A percentile compares a stretch with the other conserved stretches of the same genome.
phyloP scores from a whole-genome alignment of 306 rosid species.

The Lagenaria siceraria region DNA sequence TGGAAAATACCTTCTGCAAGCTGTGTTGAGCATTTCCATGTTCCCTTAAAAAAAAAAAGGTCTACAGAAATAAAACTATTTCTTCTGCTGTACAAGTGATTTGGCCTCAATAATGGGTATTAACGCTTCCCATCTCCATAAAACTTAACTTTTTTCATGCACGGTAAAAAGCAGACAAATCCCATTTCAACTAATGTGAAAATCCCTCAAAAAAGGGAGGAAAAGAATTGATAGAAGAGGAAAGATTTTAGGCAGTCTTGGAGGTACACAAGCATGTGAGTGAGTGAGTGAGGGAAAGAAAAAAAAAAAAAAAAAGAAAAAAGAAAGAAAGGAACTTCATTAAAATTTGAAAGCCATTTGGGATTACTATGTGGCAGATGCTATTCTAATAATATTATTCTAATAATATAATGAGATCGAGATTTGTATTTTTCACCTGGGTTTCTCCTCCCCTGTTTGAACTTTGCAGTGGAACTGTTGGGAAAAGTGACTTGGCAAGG shows the following conservation, averaged over 20 bases:
- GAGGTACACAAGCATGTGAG: slow-evolving; percentile 10
- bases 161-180: slow-evolving; percentile 25
- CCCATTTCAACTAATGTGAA: slow-evolving; percentile 15
- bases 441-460: slow-evolving; percentile 5
- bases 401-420: slow-evolving; percentile 10
- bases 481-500: slow-evolving; percentile 10
- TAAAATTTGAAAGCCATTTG: neutral
- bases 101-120: slow-evolving; percentile 26
- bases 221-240: neutral
- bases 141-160: slow-evolving; percentile 20
- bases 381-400: slow-evolving; percentile 7
- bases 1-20: slow-evolving; percentile 13
- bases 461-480: slow-evolving; percentile 5
- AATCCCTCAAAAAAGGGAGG: slow-evolving; percentile 9
- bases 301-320: no score
- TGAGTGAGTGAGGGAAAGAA: neutral
- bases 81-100: slow-evolving; percentile 13
- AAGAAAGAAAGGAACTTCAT: neutral
- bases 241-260: neutral
- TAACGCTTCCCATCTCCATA: slow-evolving; percentile 16
- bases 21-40: slow-evolving; percentile 8
- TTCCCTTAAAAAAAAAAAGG: neutral
- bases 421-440: slow-evolving; percentile 4
- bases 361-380: slow-evolving; percentile 14
- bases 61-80: slow-evolving; percentile 5